phyloP scores from a whole-genome alignment of 805 yeast species.

The Yarrowia divulgata region DNA sequence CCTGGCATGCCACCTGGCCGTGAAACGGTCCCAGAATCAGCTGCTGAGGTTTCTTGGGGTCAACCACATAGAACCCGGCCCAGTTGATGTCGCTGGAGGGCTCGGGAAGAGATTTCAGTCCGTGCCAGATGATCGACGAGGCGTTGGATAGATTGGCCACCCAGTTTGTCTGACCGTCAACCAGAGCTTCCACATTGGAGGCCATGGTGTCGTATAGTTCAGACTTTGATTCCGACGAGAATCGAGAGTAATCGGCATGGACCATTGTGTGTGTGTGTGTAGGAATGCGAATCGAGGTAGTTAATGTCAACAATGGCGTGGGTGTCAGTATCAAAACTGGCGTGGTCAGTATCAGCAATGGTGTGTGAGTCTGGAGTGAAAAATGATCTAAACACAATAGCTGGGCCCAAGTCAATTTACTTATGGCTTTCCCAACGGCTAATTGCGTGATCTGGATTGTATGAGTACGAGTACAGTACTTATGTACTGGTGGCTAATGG shows the following conservation, averaged over 20 bases:
- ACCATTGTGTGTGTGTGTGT: constrained; percentile 8
- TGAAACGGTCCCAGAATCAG: constrained; percentile 90
- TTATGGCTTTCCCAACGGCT: constrained; percentile 13
- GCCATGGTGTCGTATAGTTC: constrained; percentile 67
- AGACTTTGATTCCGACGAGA: constrained; percentile 51
- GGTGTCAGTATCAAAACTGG: not conserved
- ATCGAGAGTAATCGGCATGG: constrained; percentile 80
- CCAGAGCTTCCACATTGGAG: constrained; percentile 69
- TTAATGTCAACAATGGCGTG: too few relatives aligned
- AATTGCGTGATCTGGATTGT: constrained; percentile 13
- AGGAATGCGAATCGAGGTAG: too few relatives aligned
- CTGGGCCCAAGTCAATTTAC: not conserved
- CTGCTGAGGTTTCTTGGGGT: constrained; percentile 52
- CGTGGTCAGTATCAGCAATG: not conserved
- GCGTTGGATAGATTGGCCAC: constrained; percentile 88
- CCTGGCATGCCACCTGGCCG: constrained; percentile 96
- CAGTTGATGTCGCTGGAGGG: constrained; percentile 69
- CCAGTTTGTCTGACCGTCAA: constrained; percentile 76
- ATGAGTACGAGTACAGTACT: too few relatives aligned
- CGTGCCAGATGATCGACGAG: constrained; percentile 87
- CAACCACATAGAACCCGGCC: constrained; percentile 86
- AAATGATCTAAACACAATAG: not conserved
- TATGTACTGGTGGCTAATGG: too few relatives aligned
- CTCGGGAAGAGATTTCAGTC: constrained; percentile 65
- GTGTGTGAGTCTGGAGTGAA: not conserved